A percentile compares a stretch with the other conserved stretches of the same genome.
Evolutionary conservation across 306 rosid genomes (phyloP).

Genomic region (Pyrus bretschneideri): DNA sequence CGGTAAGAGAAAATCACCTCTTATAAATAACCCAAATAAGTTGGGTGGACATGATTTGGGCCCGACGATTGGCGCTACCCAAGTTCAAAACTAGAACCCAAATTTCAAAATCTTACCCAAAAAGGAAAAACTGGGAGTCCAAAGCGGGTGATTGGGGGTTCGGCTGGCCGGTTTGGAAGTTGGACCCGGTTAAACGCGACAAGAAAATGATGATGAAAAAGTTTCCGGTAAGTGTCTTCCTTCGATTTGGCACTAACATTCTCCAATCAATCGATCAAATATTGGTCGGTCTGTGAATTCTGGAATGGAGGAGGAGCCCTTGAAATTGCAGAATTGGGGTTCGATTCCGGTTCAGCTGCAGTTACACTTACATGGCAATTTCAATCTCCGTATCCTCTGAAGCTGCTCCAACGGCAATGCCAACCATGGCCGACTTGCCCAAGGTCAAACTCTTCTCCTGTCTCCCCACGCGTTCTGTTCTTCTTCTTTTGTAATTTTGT

Average conservation of each 20-base stretch:
- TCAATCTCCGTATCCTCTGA: neutral
- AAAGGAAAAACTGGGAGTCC: neutral
- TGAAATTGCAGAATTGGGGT: neutral
- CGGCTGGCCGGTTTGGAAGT: neutral
- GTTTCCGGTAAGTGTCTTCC: neutral
- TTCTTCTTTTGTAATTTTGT: neutral
- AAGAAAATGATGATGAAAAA: neutral
- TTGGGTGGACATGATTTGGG: neutral
- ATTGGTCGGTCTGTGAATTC: neutral
- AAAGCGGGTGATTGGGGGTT: neutral
- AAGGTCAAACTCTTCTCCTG: neutral
- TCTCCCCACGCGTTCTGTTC: neutral
- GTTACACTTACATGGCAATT: neutral
- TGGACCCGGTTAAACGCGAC: neutral
- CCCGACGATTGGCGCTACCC: neutral
- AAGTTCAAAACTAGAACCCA: neutral
- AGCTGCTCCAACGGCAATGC: slow-evolving; percentile 1
- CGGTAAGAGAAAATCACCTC: too few relatives aligned
- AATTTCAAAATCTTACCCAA: neutral
- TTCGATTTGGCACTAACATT: neutral
- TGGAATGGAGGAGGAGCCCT: neutral
- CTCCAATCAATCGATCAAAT: neutral
- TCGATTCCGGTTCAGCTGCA: neutral
- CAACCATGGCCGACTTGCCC: slow-evolving; percentile 9
- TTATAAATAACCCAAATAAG: neutral